Percentiles rank a stretch among this genome's conserved stretches.
These are phyloP conservation scores for Sindora glabra DNA, from an alignment of 306 rosid species.

Conservation along the genomic window DNA sequence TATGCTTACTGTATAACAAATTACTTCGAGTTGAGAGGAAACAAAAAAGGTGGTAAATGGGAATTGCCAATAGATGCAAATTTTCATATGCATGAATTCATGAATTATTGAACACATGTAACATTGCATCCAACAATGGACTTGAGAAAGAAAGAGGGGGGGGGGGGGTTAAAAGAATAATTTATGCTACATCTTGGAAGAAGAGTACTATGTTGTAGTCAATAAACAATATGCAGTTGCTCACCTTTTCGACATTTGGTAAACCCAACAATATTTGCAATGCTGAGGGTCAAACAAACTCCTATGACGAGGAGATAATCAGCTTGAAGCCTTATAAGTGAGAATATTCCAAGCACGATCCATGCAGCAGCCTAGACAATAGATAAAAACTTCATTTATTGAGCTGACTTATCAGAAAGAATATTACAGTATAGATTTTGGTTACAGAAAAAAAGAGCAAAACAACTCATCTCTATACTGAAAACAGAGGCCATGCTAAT, in stretches of 20 bases:
- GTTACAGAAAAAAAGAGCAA: background rate
- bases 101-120: background rate
- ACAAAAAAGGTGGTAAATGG: background rate
- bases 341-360: slow-evolving; percentile 81
- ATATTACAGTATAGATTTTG: background rate
- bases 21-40: background rate
- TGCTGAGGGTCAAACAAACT: slow-evolving; percentile 90
- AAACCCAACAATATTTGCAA: slow-evolving; percentile 92
- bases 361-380: slow-evolving; percentile 62
- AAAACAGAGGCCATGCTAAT: background rate
- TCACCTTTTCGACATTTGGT: slow-evolving; percentile 95
- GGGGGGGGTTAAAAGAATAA: background rate
- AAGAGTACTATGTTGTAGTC: background rate
- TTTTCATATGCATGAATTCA: background rate
- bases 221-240: slow-evolving; percentile 13
- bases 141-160: too few relatives aligned
- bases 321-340: slow-evolving; percentile 92
- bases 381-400: background rate
- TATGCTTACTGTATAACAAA: background rate
- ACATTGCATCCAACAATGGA: background rate
- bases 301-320: slow-evolving; percentile 96
- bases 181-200: background rate
- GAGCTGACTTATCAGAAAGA: background rate
- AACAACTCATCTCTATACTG: background rate
- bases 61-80: background rate